Percentiles rank a stretch among this genome's conserved stretches.
Evolutionary conservation across 1,284 basidiomycete species (phyloP).

Genomic region (Naganishia sp.): DNA sequence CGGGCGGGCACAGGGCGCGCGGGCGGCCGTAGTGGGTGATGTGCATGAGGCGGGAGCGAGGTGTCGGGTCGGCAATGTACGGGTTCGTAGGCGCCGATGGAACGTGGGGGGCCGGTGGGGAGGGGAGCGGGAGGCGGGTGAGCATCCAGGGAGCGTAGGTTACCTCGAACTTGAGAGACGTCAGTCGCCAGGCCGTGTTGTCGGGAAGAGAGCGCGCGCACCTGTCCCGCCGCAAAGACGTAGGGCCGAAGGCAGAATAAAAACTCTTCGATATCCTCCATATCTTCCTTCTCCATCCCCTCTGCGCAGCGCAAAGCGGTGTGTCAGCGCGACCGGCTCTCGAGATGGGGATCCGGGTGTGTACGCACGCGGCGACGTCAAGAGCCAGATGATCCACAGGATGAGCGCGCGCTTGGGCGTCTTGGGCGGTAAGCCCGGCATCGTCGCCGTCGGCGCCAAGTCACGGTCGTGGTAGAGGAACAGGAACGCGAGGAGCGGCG

Average conservation of each 20-base stretch:
- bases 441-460: conserved; percentile 46
- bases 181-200: too few species aligned
- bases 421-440: conserved; percentile 53
- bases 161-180: conserved; percentile 54
- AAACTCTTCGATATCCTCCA: conserved; percentile 43
- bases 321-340: not conserved
- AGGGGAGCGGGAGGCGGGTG: conserved; percentile 48
- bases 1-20: conserved; percentile 45
- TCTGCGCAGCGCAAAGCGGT: conserved; percentile 27
- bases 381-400: conserved; percentile 56
- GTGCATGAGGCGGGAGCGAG: conserved; percentile 46
- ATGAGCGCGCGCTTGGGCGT: conserved; percentile 51
- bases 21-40: conserved; percentile 52
- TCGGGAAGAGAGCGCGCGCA: conserved; percentile 27
- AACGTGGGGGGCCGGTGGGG: conserved; percentile 36
- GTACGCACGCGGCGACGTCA: conserved; percentile 48
- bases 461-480: conserved; percentile 48
- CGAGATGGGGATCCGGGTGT: not conserved
- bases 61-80: conserved; percentile 55
- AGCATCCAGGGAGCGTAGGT: conserved; percentile 59
- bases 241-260: conserved; percentile 58
- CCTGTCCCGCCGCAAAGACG: conserved; percentile 58
- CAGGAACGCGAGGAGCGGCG: conserved; percentile 45
- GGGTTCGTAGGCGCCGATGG: conserved; percentile 44
- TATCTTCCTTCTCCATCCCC: conserved; percentile 36